These are phyloP conservation scores for Pythium grandisporangium DNA, from an alignment of 352 stramenopile species.

Conservation along the genomic window DNA sequence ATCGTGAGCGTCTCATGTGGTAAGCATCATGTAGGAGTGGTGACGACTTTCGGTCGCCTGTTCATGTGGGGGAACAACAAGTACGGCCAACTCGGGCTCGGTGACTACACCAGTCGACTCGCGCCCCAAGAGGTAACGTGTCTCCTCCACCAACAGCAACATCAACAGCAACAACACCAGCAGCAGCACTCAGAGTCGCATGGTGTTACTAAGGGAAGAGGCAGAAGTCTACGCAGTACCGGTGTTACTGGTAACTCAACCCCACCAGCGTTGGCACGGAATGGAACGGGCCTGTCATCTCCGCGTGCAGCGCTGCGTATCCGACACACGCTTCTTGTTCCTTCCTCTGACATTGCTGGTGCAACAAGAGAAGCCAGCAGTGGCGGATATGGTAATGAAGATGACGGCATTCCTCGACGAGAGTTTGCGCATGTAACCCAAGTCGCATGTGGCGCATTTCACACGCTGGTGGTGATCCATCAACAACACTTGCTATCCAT, in stretches of 20 bases:
- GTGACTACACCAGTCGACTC: constrained; percentile 33
- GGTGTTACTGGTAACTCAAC: too few species aligned
- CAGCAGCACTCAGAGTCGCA: too few species aligned
- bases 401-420: too few species aligned
- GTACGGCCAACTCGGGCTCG: constrained; percentile 53
- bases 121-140: constrained; percentile 49
- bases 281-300: constrained; percentile 20
- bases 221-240: too few species aligned
- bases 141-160: too few species aligned
- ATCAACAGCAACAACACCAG: too few species aligned
- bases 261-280: too few species aligned
- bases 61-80: constrained; percentile 78
- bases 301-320: constrained; percentile 40
- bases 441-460: constrained; percentile 50
- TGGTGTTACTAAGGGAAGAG: too few species aligned
- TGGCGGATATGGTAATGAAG: constrained; percentile 19
- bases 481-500: constrained; percentile 68
- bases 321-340: constrained; percentile 42
- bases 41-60: constrained; percentile 43
- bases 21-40: constrained; percentile 59
- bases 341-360: too few species aligned
- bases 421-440: too few species aligned
- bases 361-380: too few species aligned
- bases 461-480: constrained; percentile 72
- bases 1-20: constrained; percentile 49